Percentiles rank a stretch among this genome's conserved stretches.
These are phyloP conservation scores for Lachancea sp. DNA, from an alignment of 805 yeast genomes.

Conservation along the genomic window DNA sequence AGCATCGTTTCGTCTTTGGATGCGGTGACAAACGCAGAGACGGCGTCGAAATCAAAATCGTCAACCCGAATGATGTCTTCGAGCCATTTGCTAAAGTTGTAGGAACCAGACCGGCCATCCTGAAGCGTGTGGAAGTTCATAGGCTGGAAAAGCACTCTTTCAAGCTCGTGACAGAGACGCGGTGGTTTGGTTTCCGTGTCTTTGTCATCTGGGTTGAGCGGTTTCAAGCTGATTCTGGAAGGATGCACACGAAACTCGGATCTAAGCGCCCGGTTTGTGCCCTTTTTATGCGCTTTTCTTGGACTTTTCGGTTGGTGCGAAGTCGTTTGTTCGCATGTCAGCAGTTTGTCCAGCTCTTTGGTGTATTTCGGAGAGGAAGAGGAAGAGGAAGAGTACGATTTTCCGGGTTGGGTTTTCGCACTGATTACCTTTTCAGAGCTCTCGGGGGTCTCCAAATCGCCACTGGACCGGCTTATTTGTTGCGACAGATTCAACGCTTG, in stretches of 20 bases:
- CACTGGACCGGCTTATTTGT: neutral
- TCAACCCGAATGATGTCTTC: slow-evolving; percentile 53
- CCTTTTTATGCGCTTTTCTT: neutral
- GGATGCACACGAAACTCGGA: neutral
- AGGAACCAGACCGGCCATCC: slow-evolving; percentile 71
- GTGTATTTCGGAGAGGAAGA: neutral
- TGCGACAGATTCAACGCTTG: slow-evolving; percentile 3
- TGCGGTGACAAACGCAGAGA: slow-evolving; percentile 50
- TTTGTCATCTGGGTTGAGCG: neutral
- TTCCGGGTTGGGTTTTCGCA: neutral
- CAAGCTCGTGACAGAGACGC: slow-evolving; percentile 55
- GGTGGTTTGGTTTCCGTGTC: slow-evolving; percentile 35
- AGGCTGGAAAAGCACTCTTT: slow-evolving; percentile 71
- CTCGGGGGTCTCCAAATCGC: neutral
- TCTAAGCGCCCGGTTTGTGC: neutral
- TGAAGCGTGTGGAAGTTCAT: slow-evolving; percentile 63
- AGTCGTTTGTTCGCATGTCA: neutral
- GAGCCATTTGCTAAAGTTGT: slow-evolving; percentile 59
- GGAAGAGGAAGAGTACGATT: too few relatives aligned
- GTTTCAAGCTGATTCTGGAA: slow-evolving; percentile 1
- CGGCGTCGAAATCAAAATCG: slow-evolving; percentile 55
- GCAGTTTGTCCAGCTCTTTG: slow-evolving; percentile 2
- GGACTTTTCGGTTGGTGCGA: neutral
- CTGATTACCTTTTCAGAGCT: neutral
- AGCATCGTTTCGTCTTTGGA: slow-evolving; percentile 54